Evolutionary conservation across 2,329 filamentous ascomycete genomes (phyloP).

Genomic region (Paecilomyces sp.): DNA sequence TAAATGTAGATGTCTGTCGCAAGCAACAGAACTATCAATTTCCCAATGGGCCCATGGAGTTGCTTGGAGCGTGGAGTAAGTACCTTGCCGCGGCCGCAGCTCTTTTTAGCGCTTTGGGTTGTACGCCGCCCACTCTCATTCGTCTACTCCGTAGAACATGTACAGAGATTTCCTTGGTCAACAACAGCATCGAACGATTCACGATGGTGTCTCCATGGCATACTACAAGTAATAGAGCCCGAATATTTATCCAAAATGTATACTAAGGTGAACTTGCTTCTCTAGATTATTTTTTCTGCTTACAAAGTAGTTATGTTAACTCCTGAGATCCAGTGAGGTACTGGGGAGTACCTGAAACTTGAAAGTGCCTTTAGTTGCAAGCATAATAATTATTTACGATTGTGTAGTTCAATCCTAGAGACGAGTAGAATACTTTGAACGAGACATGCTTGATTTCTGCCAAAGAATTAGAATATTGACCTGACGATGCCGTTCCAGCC

Average conservation of each 20-base stretch:
- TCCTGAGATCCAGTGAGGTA: too few species aligned
- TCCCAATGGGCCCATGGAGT: not conserved
- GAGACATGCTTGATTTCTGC: not conserved
- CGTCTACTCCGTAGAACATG: not conserved
- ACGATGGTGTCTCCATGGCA: not conserved
- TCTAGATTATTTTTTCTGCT: too few species aligned
- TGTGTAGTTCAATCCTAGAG: too few species aligned
- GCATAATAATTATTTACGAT: too few species aligned
- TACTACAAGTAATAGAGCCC: not conserved
- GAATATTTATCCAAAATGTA: too few species aligned
- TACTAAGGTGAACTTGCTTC: too few species aligned
- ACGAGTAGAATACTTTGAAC: not conserved
- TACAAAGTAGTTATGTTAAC: too few species aligned
- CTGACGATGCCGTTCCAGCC: not conserved
- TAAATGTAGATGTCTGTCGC: not conserved
- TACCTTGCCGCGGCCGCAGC: not conserved
- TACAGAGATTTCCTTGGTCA: not conserved
- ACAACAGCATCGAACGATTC: not conserved
- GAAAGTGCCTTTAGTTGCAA: too few species aligned
- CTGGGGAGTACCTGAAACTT: too few species aligned
- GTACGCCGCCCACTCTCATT: not conserved
- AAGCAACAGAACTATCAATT: not conserved
- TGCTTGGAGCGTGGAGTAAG: not conserved
- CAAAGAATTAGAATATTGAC: not conserved
- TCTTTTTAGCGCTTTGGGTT: not conserved